Percentiles rank a stretch among this genome's conserved stretches.
Evolutionary conservation across 768 basidiomycete species (phyloP).

Genomic region (Amanita exitialis): DNA sequence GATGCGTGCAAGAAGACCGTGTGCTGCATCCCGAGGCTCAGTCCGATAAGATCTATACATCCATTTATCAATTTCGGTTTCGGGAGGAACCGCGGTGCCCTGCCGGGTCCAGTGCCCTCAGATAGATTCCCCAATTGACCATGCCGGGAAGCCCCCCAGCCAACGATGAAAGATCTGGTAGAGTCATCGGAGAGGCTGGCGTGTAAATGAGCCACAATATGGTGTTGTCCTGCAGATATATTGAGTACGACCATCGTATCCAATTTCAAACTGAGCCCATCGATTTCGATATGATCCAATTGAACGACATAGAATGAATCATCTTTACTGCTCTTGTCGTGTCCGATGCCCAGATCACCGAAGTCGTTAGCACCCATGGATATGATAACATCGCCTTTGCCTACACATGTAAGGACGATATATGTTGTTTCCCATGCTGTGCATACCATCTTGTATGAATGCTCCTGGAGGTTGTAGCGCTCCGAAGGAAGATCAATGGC

Average conservation of each 20-base stretch:
- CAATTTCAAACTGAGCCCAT: slow-evolving; percentile 14
- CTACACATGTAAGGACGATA: slow-evolving; percentile 41
- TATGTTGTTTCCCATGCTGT: slow-evolving; percentile 84
- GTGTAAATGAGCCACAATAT: slow-evolving; percentile 45
- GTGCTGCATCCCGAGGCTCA: slow-evolving; percentile 33
- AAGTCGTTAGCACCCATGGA: slow-evolving; percentile 84
- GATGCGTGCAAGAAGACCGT: slow-evolving; percentile 47
- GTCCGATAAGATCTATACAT: slow-evolving; percentile 19
- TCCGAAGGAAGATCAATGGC: slow-evolving; percentile 33
- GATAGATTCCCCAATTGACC: slow-evolving; percentile 61
- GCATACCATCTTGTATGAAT: slow-evolving; percentile 39
- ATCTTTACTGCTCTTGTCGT: slow-evolving; percentile 8
- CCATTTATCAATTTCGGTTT: slow-evolving; percentile 23
- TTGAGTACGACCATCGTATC: slow-evolving; percentile 23
- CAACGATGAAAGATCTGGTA: slow-evolving; percentile 29
- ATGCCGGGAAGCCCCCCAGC: slow-evolving; percentile 83
- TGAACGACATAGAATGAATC: slow-evolving; percentile 29
- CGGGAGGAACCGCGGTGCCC: slow-evolving; percentile 16
- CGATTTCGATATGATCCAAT: slow-evolving; percentile 28
- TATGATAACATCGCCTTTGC: slow-evolving; percentile 42
- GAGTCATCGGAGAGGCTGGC: slow-evolving; percentile 13
- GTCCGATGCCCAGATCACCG: slow-evolving; percentile 63
- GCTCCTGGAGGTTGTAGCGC: slow-evolving; percentile 25
- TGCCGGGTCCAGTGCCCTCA: slow-evolving; percentile 13
- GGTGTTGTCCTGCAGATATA: slow-evolving; percentile 61